phyloP scores from a whole-genome alignment of 2,329 filamentous ascomycete genomes.

The Thielaviopsis musarum region DNA sequence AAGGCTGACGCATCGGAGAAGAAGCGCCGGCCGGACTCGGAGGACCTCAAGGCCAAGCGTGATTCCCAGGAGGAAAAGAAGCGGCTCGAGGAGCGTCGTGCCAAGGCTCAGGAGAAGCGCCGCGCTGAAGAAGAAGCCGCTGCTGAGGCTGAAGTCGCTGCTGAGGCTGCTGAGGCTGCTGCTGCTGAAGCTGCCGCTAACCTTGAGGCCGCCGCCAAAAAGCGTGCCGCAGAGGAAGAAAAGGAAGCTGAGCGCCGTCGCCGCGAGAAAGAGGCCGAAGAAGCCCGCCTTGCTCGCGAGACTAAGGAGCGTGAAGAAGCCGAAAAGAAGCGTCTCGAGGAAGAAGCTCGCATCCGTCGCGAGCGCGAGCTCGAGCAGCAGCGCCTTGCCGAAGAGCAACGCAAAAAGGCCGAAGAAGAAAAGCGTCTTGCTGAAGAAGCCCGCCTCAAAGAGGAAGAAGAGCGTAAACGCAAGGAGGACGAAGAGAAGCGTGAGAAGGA shows the following conservation, averaged over 20 bases:
- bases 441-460: conserved; percentile 18
- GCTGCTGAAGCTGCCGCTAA: conserved; percentile 11
- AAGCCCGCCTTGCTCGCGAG: neutral
- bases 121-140: conserved; percentile 9
- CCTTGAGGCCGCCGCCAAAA: conserved; percentile 12
- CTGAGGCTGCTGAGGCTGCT: neutral
- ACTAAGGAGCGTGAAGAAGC: conserved; percentile 19
- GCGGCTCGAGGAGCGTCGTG: conserved; percentile 16
- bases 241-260: conserved; percentile 9
- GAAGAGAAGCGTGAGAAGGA: conserved; percentile 15
- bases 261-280: conserved; percentile 3
- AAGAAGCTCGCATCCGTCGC: conserved; percentile 6
- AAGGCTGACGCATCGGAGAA: conserved; percentile 22
- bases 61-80: conserved; percentile 18
- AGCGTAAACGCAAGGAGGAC: conserved; percentile 22
- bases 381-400: conserved; percentile 12
- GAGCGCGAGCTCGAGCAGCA: conserved; percentile 3
- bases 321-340: conserved; percentile 17
- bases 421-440: conserved; percentile 17
- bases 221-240: conserved; percentile 19
- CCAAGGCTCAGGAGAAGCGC: conserved; percentile 14
- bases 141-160: neutral
- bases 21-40: conserved; percentile 20
- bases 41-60: conserved; percentile 21
- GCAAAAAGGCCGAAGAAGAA: conserved; percentile 19